Base-by-base conservation (phyloP, 352 stramenopile species). In the Phytophthora fragariae region DNA sequence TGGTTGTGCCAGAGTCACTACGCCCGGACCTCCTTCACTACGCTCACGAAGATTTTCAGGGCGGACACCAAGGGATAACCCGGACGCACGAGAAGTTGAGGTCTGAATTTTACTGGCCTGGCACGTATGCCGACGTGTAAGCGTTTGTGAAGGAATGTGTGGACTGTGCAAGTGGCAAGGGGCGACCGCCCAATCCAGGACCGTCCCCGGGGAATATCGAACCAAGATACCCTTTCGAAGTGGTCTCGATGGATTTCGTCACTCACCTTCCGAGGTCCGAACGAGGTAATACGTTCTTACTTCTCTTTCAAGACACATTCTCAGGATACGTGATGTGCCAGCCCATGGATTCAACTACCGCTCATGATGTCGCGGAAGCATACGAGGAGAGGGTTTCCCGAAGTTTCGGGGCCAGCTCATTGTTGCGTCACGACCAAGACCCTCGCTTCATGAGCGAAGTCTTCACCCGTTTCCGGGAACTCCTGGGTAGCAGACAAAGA, bases 391-490 rank as follows among this genome's bases (percentile, higher is more conserved):
- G 65, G 0, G 67, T 84, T 8, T 79, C 72, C 58, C 37, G 57
- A 5, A 39, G 56, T 3, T 83, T 76, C 15, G 78, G 75, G 1
- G 75, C 78, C 0, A 75, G 62, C 15, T 19, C 57, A 0, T 0
- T 73, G 3, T 68, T 81, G 2, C 69, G 69, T 0, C 66, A 74
- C 7, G 75, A 82, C n/a, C 71, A 68, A 0, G 72, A 83, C 12
- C 68, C 66, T 0, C 8, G 54, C 0, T 85, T 83, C 41, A 81
- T 85, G 75, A 44, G 37, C 3, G 35, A 41, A 10, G 35, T 82
- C 0, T 82, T 85, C 53, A n/a, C 41, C 1, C 41, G 21, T 2
- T 82, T 85, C 33, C 15, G 44, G 2, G 37, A 68, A 0, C 76
- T 85, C 57, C 56, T 82, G 2, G 50, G 57, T 1, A 69, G 57